Evolutionary conservation across 2,329 filamentous ascomycete species (phyloP).

Genomic region (Clarireedia sp.): DNA sequence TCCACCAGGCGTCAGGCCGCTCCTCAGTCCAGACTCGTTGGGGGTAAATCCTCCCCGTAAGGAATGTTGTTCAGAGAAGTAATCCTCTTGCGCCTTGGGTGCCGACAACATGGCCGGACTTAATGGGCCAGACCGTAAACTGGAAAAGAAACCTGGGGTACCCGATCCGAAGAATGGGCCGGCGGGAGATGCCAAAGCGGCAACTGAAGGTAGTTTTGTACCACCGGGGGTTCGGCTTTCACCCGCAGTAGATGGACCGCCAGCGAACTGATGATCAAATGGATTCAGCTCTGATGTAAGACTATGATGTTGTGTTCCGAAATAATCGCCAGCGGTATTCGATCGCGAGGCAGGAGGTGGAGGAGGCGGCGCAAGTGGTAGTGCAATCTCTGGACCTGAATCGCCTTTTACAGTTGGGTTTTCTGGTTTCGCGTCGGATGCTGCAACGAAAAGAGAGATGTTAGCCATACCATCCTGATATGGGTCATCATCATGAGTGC

Average conservation of each 20-base stretch:
- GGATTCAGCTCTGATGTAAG: constrained; percentile 85
- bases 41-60: constrained; percentile 84
- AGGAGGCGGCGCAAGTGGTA: not conserved
- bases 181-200: constrained; percentile 83
- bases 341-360: not conserved
- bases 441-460: not conserved
- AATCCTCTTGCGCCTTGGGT: constrained; percentile 60
- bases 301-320: constrained; percentile 29
- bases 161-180: constrained; percentile 67
- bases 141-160: constrained; percentile 71
- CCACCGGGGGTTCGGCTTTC: constrained; percentile 72
- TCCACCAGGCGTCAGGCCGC: constrained; percentile 86
- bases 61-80: constrained; percentile 74
- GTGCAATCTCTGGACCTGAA: not conserved
- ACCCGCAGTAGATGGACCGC: constrained; percentile 38
- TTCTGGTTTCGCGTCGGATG: not conserved
- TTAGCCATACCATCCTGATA: not conserved
- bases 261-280: constrained; percentile 82
- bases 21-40: constrained; percentile 89
- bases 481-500: not conserved
- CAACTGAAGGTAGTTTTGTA: constrained; percentile 79
- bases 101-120: constrained; percentile 97
- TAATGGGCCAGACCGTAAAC: constrained; percentile 81
- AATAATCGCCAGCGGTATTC: constrained; percentile 49
- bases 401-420: not conserved